Percentiles rank a stretch among this genome's conserved stretches.
Conservation (phyloP, 768 basidiomycete genomes). For the Calocybe cyanea region DNA sequence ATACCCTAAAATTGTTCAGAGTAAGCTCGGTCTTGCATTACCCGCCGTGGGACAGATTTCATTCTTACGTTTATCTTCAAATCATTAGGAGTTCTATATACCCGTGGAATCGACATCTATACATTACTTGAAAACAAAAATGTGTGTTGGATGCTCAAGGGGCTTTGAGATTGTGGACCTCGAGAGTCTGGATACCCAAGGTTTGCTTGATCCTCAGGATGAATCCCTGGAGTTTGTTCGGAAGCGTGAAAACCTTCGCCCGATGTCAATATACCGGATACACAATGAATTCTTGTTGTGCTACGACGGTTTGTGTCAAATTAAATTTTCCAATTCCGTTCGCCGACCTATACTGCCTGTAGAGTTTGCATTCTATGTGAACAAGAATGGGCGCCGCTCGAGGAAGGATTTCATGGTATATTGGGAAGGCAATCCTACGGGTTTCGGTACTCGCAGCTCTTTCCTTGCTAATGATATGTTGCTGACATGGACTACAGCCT, state of each 20-base stretch:
- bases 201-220: slow-evolving; percentile 90
- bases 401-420: slow-evolving; percentile 90
- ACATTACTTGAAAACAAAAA: slow-evolving; percentile 94
- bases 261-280: slow-evolving; percentile 95
- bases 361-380: slow-evolving; percentile 99
- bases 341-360: slow-evolving; percentile 3
- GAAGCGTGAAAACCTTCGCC: slow-evolving; percentile 81
- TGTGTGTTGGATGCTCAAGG: slow-evolving; percentile 95
- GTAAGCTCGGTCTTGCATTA: slow-evolving; percentile 33
- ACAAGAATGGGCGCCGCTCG: slow-evolving; percentile 91
- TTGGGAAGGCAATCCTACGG: slow-evolving; percentile 94
- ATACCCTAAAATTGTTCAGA: slow-evolving; percentile 89
- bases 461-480: neutral
- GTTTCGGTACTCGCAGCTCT: slow-evolving; percentile 71
- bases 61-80: no score
- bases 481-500: slow-evolving; percentile 47
- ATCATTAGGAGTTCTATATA: slow-evolving; percentile 90
- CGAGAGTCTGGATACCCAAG: slow-evolving; percentile 95
- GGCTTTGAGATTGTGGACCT: slow-evolving; percentile 99
- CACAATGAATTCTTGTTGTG: slow-evolving; percentile 96
- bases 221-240: slow-evolving; percentile 90
- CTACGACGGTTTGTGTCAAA: slow-evolving; percentile 76
- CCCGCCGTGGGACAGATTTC: no score
- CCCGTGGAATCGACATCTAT: slow-evolving; percentile 96
- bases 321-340: slow-evolving; percentile 6